Base-by-base conservation (phyloP, 2,329 filamentous ascomycete genomes). In the Hortaea werneckii region DNA sequence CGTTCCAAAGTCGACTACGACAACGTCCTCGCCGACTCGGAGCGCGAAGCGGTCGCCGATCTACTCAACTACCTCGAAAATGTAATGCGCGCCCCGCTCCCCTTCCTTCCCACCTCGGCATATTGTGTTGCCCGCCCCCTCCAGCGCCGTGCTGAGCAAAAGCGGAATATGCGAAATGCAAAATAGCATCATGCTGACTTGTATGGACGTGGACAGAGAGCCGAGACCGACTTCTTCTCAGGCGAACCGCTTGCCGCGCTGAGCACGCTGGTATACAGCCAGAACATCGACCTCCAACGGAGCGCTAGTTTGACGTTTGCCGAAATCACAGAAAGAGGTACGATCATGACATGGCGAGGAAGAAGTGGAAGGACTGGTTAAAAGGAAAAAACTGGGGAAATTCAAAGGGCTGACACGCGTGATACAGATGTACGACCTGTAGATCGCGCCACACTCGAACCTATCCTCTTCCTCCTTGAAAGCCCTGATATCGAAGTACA, bases 281-380 rank as follows among this genome's bases (percentile, higher is more conserved):
- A 96, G 68, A 98, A 98, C 71, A 89, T 98, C 65, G 92, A 98
- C 66, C 77, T 98, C 44, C 92, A 98, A 71, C 80, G 92, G 55
- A 96, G 92, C 70, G 92, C 92, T 44, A 96, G 90, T 66, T 78
- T 98, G 67, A 98, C 92, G 2, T 98, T 98, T 75, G 92, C 92
- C 50, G 92, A 98, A 67, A 98, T 98, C 57, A 98, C 92, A 35
- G 92, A 98, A 70, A 74, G 90, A 87, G 90, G 92, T 95, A 76
- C 59, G 50, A 28, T 29, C 6, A 29, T 13, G 34, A 28, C 10
- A 5, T 41, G 10, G 12, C 12, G n/a, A 12, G 13, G 20, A 26
- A 3, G 6, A 40, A 10, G n/a, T 2, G 4, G 40, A 27, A 35
- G 2, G 32, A 35, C 2, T 35, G 39, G 41, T 8, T 41, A 4